Evolutionary conservation across 345 rosid genomes (phyloP), one percentile per base, ranked within the genome.

Genomic region (Syzygium aqueum): DNA sequence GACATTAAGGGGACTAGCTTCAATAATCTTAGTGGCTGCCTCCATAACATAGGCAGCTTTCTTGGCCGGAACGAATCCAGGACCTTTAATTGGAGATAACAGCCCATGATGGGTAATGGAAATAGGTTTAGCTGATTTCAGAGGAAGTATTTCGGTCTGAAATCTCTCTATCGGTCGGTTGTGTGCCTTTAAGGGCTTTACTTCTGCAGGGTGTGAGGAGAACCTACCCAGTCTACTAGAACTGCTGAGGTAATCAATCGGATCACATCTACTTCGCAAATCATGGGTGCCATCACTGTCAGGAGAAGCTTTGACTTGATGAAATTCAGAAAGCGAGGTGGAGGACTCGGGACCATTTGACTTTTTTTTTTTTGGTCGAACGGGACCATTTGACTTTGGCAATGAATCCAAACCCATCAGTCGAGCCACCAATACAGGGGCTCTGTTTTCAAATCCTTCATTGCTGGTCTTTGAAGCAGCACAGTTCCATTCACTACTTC

Each of bases 351-450:
- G n/a, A n/a, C n/a, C n/a, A n/a, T n/a, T n/a, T n/a, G n/a, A n/a
- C n/a, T n/a, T n/a, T n/a, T n/a, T n/a, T n/a, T n/a, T n/a, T n/a
- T n/a, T n/a, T n/a, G n/a, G n/a, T n/a, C n/a, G n/a, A n/a, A n/a
- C 94, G 2, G 84, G 89, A 77, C 80, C 90, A 86, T 90, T 92
- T 84, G 94, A 90, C 25, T 88, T 90, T 2, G 99, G 99, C 93
- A 97, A 90, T 19, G 95, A 93, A 91, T 97, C 95, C 91, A 96
- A 91, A 87, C 99, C 99, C 99, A 97, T 97, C 51, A 97, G 98
- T 88, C 96, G 94, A 19, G 99, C 99, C 86, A 97, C 98, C 51
- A 96, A 97, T 84, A 98, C 96, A 5, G 99, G 99, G 37, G 94
- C 95, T 92, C 91, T 92, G 84, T 90, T 87, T 84, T 93, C 96